phyloP scores from a whole-genome alignment of 2,329 filamentous ascomycete species.

The Monosporascus sp. region DNA sequence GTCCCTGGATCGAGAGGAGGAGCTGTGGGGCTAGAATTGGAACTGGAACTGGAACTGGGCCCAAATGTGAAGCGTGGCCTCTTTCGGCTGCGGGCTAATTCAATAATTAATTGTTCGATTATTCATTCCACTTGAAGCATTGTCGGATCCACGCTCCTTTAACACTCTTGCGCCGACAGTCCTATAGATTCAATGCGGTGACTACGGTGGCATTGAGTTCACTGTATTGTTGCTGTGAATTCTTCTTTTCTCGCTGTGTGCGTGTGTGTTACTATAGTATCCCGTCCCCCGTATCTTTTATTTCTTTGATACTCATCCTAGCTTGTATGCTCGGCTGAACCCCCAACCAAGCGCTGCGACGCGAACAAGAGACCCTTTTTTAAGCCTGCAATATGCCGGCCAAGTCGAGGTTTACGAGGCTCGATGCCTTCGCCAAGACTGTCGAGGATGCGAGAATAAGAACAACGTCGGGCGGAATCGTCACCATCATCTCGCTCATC shows the following conservation, averaged over 20 bases:
- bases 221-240: conserved; percentile 3
- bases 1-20: background rate
- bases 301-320: background rate
- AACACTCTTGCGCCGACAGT: background rate
- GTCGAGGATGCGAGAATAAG: conserved; percentile 96
- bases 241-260: conserved; percentile 4
- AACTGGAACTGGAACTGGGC: background rate
- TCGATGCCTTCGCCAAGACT: conserved; percentile 98
- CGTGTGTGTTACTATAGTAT: conserved; percentile 1
- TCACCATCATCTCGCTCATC: conserved; percentile 86
- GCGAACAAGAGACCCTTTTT: background rate
- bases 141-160: background rate
- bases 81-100: background rate
- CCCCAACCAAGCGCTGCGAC: conserved; percentile 2
- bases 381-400: conserved; percentile 59
- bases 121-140: no score
- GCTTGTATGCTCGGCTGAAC: no score
- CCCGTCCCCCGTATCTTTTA: background rate
- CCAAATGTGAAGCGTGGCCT: conserved; percentile 1
- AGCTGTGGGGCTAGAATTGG: background rate
- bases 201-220: conserved; percentile 13
- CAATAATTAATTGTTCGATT: background rate
- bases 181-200: conserved; percentile 19
- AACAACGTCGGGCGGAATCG: conserved; percentile 90
- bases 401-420: conserved; percentile 91